Evolutionary conservation across 306 rosid genomes (phyloP).

Genomic region (Geum urbanum): DNA sequence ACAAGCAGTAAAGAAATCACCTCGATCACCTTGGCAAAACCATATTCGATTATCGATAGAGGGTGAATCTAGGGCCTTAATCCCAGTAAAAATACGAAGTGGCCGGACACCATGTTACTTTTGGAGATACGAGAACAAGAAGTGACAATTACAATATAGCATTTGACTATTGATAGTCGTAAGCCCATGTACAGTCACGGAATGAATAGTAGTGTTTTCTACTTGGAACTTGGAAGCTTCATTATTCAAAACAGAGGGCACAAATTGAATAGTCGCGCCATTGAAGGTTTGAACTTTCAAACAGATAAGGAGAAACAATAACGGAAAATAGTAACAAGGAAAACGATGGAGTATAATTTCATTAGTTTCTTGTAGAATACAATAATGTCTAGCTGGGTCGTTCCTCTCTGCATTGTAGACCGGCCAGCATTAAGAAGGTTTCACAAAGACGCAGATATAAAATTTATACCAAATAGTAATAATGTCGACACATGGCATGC

Average conservation of each 20-base stretch:
- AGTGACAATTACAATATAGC: neutral
- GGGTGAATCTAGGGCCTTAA: too few species aligned
- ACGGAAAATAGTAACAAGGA: neutral
- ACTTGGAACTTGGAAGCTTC: slow-evolving; percentile 10
- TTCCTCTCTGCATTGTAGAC: slow-evolving; percentile 3
- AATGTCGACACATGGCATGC: slow-evolving; percentile 17
- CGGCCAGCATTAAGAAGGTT: slow-evolving; percentile 11
- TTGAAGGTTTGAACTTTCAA: slow-evolving; percentile 5
- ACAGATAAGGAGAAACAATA: neutral
- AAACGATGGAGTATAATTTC: neutral
- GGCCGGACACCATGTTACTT: neutral
- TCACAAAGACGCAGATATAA: neutral
- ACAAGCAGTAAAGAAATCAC: neutral
- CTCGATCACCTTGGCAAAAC: too few species aligned
- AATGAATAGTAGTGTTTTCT: neutral
- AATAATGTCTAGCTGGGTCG: neutral
- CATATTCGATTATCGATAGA: neutral
- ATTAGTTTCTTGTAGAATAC: neutral
- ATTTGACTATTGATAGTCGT: neutral
- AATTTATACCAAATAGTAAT: neutral
- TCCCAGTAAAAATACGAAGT: too few species aligned
- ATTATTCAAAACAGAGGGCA: neutral
- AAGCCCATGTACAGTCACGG: neutral
- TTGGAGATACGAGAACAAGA: slow-evolving; percentile 11
- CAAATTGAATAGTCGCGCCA: neutral